These are phyloP conservation scores for Cordyceps pruinosa DNA, from an alignment of 2,329 filamentous ascomycete genomes.

Conservation along the genomic window DNA sequence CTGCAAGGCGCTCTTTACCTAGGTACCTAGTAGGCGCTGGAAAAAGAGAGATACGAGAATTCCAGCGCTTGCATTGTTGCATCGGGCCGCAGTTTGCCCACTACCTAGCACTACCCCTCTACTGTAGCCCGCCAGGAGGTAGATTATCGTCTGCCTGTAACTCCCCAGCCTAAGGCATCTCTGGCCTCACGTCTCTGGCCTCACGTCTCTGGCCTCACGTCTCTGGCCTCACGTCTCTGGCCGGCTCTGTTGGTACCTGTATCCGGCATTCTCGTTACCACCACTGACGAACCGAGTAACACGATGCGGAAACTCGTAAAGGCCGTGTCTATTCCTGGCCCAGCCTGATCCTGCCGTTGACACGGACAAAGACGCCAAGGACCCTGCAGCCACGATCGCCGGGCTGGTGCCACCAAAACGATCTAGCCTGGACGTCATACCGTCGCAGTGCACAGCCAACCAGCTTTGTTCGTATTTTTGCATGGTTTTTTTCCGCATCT, in stretches of 20 bases:
- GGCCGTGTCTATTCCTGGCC: too few relatives aligned
- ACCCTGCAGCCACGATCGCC: not conserved
- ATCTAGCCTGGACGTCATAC: not conserved
- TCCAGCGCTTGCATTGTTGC: not conserved
- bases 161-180: not conserved
- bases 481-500: not conserved
- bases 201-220: not conserved
- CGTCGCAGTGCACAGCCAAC: not conserved
- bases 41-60: not conserved
- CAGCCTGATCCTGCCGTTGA: not conserved
- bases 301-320: not conserved
- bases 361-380: not conserved
- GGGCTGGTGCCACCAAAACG: not conserved
- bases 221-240: not conserved
- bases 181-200: not conserved
- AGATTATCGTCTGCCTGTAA: too few relatives aligned
- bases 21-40: not conserved
- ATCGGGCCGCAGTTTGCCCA: too few relatives aligned
- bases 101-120: too few relatives aligned
- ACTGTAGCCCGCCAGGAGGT: too few relatives aligned
- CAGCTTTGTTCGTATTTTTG: not conserved
- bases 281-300: too few relatives aligned
- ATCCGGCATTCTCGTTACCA: too few relatives aligned
- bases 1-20: not conserved
- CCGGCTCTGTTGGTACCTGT: too few relatives aligned